A percentile compares a stretch with the other conserved stretches of the same genome.
phyloP scores from a whole-genome alignment of 768 basidiomycete species.

The Tulasnella sp. region DNA sequence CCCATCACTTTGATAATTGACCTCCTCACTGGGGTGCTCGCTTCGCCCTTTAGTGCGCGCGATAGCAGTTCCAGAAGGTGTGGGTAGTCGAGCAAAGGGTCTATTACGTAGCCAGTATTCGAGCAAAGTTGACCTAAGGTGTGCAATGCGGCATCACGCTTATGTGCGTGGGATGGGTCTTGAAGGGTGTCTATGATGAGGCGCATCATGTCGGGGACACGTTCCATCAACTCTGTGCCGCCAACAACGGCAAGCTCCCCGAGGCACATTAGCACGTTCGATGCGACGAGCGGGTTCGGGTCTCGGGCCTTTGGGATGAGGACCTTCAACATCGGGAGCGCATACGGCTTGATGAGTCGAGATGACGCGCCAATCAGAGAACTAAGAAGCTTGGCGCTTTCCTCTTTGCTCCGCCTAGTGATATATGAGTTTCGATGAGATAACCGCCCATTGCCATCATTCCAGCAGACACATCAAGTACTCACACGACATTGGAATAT shows the following conservation, averaged over 20 bases:
- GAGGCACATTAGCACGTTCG: constrained; percentile 86
- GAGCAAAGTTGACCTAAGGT: constrained; percentile 93
- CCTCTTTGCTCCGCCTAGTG: constrained; percentile 65
- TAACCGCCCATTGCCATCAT: neutral
- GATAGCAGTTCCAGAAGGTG: constrained; percentile 78
- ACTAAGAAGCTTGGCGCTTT: constrained; percentile 83
- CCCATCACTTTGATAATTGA: constrained; percentile 94
- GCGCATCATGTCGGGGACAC: constrained; percentile 79
- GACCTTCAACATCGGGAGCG: constrained; percentile 86
- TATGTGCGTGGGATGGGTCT: constrained; percentile 68
- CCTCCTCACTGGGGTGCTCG: constrained; percentile 53
- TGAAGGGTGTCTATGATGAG: constrained; percentile 80
- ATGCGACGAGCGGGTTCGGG: constrained; percentile 73
- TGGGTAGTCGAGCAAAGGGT: constrained; percentile 83
- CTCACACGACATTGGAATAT: constrained; percentile 81
- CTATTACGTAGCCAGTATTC: constrained; percentile 89
- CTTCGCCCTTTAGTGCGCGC: constrained; percentile 75
- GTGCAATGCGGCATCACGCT: constrained; percentile 87
- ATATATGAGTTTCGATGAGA: constrained; percentile 13
- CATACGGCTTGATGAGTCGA: constrained; percentile 90
- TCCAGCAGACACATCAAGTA: constrained; percentile 21
- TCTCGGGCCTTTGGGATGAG: constrained; percentile 85
- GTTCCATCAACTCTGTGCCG: constrained; percentile 77
- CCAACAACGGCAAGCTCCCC: constrained; percentile 90
- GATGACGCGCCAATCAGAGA: constrained; percentile 85